These are phyloP conservation scores for Pouteria glomerata DNA, from an alignment of 148 eudicot genomes.

Conservation along the genomic window DNA sequence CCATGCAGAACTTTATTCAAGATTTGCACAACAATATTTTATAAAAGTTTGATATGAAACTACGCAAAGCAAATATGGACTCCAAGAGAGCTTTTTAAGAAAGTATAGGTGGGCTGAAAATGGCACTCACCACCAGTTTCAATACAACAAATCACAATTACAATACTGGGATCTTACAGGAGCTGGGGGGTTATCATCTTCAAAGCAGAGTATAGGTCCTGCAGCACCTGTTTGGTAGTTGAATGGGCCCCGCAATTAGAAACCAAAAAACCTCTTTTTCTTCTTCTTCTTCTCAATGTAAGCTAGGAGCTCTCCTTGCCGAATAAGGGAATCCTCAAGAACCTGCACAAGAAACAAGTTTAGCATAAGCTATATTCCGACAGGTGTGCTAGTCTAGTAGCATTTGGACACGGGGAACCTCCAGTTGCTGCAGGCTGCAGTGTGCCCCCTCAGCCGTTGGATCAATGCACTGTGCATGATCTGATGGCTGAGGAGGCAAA, in stretches of 20 bases:
- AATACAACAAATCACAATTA: not conserved
- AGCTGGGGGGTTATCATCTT: not conserved
- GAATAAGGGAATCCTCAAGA: slow-evolving; percentile 57
- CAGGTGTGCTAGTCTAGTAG: not conserved
- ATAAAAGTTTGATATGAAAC: no score
- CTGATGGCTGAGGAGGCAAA: not conserved
- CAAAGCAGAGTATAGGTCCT: not conserved
- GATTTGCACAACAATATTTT: not conserved
- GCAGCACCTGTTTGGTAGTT: not conserved
- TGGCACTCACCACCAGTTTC: slow-evolving; percentile 21
- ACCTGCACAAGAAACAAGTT: slow-evolving; percentile 40
- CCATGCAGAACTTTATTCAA: not conserved
- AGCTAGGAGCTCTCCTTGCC: slow-evolving; percentile 63
- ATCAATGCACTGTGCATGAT: not conserved
- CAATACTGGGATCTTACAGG: not conserved
- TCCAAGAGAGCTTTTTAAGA: not conserved
- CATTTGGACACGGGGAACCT: no score
- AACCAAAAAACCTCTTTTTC: slow-evolving; percentile 60
- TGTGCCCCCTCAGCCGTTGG: no score
- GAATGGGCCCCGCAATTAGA: slow-evolving; percentile 17
- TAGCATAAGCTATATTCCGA: not conserved
- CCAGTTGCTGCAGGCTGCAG: no score
- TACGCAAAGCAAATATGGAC: not conserved
- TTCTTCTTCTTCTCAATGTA: slow-evolving; percentile 83
- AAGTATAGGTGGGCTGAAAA: slow-evolving; percentile 15